phyloP scores from a whole-genome alignment of 768 basidiomycete species.

The Xerocomellus chrysenteron region DNA sequence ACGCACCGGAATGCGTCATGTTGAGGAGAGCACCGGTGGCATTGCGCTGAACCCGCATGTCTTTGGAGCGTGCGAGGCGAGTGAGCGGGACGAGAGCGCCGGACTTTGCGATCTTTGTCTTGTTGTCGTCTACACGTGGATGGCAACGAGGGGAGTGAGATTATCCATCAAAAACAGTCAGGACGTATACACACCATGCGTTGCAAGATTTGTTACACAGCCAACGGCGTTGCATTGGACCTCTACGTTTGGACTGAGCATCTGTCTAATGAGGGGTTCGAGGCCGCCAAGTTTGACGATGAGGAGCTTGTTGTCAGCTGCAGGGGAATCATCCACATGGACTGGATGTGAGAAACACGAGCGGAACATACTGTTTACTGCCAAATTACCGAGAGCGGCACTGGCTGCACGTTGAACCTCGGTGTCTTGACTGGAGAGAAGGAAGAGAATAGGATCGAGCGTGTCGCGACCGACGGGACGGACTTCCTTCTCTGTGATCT shows the following conservation, averaged over 20 bases:
- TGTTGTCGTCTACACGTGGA: constrained; percentile 83
- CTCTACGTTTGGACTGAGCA: constrained; percentile 98
- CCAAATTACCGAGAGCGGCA: constrained; percentile 95
- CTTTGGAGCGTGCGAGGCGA: constrained; percentile 93
- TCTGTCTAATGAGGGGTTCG: constrained; percentile 96
- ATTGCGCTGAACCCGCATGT: constrained; percentile 98
- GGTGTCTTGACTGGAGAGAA: constrained; percentile 95
- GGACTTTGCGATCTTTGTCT: constrained; percentile 99
- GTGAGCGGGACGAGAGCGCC: constrained; percentile 98
- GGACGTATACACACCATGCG: constrained; percentile 69
- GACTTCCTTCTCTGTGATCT: constrained; percentile 99
- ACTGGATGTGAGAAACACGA: constrained; percentile 14
- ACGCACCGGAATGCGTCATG: constrained; percentile 96
- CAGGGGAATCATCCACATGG: constrained; percentile 9
- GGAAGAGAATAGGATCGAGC: constrained; percentile 95
- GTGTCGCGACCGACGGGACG: constrained; percentile 95
- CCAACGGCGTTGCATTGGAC: constrained; percentile 99
- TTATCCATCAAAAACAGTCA: background rate
- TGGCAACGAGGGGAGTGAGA: constrained; percentile 6
- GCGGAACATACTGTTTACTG: constrained; percentile 85
- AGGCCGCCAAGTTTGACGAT: constrained; percentile 97
- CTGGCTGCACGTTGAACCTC: constrained; percentile 98
- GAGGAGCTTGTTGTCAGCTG: constrained; percentile 98
- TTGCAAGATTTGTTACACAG: constrained; percentile 97
- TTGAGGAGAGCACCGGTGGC: constrained; percentile 97